A percentile compares a stretch with the other conserved stretches of the same genome.
Evolutionary conservation across 306 rosid genomes (phyloP).

Genomic region (Inga laurina): DNA sequence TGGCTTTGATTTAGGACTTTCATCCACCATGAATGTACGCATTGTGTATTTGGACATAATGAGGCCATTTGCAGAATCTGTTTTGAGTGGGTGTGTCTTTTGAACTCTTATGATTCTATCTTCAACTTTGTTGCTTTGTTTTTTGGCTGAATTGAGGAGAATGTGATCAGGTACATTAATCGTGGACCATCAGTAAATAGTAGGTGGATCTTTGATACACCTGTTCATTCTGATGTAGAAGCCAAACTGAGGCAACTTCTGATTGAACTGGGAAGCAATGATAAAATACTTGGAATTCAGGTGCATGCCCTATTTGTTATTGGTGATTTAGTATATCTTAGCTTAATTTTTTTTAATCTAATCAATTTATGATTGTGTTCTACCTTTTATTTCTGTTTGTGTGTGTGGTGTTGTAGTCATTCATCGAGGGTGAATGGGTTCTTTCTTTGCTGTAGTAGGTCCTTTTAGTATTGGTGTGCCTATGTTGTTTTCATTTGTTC

Average conservation of each 20-base stretch:
- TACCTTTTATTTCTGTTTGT: background rate
- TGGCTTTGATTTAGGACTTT: constrained; percentile 70
- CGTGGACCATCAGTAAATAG: constrained; percentile 76
- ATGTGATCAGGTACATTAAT: constrained; percentile 58
- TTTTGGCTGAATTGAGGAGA: constrained; percentile 43
- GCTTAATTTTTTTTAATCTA: constrained; percentile 17
- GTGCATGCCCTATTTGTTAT: constrained; percentile 41
- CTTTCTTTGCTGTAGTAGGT: background rate
- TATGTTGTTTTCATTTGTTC: background rate
- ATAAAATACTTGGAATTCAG: constrained; percentile 97
- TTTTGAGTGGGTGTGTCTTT: constrained; percentile 75
- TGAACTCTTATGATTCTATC: constrained; percentile 2
- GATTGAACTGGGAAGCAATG: constrained; percentile 69
- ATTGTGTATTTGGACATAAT: constrained; percentile 87
- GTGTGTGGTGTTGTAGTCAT: background rate
- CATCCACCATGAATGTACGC: constrained; percentile 80
- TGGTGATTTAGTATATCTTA: constrained; percentile 1
- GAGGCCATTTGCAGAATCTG: constrained; percentile 98
- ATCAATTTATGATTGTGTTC: constrained; percentile 17
- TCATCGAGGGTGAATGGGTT: background rate
- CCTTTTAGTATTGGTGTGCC: background rate
- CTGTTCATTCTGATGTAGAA: constrained; percentile 78
- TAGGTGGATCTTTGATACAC: constrained; percentile 82
- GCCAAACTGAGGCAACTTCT: constrained; percentile 79
- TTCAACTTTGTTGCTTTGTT: constrained; percentile 33